Percentiles rank a stretch among this genome's conserved stretches.
These are phyloP conservation scores for Vanilla planifolia DNA, from an alignment of 106 monocot genomes.

Conservation along the genomic window DNA sequence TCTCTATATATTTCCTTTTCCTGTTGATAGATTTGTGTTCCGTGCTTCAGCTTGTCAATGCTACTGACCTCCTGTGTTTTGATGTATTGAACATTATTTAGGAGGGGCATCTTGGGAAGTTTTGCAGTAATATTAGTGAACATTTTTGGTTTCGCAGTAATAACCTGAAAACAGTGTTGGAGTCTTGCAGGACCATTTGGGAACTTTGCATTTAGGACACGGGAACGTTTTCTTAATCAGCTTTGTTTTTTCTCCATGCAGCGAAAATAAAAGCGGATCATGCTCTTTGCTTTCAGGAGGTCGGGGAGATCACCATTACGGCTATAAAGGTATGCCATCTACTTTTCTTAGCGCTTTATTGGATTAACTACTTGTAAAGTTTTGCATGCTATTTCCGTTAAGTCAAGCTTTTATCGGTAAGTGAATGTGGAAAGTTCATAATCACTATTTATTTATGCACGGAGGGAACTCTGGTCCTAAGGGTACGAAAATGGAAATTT, in stretches of 20 bases:
- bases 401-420: background rate
- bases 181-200: background rate
- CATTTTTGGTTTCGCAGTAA: background rate
- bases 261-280: constrained; percentile 1
- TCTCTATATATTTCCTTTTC: background rate
- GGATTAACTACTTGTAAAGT: too few species aligned
- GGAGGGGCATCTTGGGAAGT: background rate
- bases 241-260: background rate
- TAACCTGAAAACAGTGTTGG: background rate
- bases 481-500: too few species aligned
- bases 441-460: too few species aligned
- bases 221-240: background rate
- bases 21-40: background rate
- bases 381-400: background rate
- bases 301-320: constrained; percentile 2
- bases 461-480: too few species aligned
- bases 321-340: constrained; percentile 2
- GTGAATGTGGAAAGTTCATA: too few species aligned
- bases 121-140: background rate
- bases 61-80: too few species aligned
- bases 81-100: too few species aligned
- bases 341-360: background rate
- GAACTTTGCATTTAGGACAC: background rate
- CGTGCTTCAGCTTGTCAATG: background rate
- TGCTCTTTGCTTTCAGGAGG: constrained; percentile 8